Percentiles rank a stretch among this genome's conserved stretches.
Evolutionary conservation across 805 yeast species (phyloP).

Genomic region (Pichia gijzeniarum): DNA sequence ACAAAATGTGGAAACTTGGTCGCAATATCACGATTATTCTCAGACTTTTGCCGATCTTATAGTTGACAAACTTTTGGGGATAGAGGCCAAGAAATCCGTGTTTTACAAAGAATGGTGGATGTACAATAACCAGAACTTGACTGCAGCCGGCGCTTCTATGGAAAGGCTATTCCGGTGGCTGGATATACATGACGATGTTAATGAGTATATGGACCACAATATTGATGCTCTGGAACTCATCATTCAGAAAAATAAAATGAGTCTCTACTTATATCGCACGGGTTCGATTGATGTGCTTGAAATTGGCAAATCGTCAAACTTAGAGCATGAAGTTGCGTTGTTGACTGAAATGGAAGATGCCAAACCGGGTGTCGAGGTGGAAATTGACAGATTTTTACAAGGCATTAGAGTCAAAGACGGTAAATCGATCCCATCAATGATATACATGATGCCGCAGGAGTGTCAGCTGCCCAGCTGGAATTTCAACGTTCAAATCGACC

Average conservation of each 20-base stretch:
- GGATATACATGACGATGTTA: background rate
- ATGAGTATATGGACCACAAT: background rate
- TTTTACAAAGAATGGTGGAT: constrained; percentile 28
- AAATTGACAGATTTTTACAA: constrained; percentile 9
- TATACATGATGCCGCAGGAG: constrained; percentile 20
- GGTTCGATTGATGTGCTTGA: too few relatives aligned
- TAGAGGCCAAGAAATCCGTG: background rate
- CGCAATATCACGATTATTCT: constrained; percentile 19
- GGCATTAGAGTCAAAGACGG: constrained; percentile 7
- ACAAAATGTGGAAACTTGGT: constrained; percentile 20
- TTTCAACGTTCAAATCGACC: background rate
- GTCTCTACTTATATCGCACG: background rate
- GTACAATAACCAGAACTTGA: background rate
- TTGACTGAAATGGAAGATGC: background rate
- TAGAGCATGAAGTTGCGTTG: constrained; percentile 14
- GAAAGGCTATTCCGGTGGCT: background rate
- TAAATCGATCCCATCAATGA: constrained; percentile 20
- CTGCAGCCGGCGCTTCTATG: constrained; percentile 1
- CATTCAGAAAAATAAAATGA: background rate
- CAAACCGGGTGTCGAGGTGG: background rate
- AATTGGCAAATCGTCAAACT: background rate
- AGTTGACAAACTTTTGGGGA: constrained; percentile 5
- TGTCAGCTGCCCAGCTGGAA: background rate
- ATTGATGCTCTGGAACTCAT: constrained; percentile 6
- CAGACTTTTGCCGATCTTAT: background rate